Conservation (phyloP, 2,329 filamentous ascomycete genomes). For the Pseudogymnoascus sp. region DNA sequence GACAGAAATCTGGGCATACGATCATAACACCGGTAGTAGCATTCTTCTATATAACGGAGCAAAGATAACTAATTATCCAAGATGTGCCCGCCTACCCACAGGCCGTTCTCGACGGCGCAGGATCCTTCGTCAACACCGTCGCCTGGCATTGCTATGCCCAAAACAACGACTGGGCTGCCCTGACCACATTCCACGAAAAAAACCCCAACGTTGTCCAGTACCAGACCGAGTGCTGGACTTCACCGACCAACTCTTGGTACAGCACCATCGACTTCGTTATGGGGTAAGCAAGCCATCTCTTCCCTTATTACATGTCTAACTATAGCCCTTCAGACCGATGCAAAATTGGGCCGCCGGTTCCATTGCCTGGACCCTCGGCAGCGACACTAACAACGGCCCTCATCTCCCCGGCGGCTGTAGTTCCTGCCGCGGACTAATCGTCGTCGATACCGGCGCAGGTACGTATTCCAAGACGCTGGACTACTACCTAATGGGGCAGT, state of each 20-base stretch:
- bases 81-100: conserved; percentile 24
- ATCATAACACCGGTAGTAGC: conserved; percentile 28
- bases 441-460: conserved; percentile 40
- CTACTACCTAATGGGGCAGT: conserved; percentile 49
- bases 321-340: conserved; percentile 29
- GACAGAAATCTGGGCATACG: conserved; percentile 31
- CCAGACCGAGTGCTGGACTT: conserved; percentile 45
- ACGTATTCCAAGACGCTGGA: conserved; percentile 41
- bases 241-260: conserved; percentile 46
- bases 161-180: conserved; percentile 21
- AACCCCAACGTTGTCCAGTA: conserved; percentile 37
- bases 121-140: conserved; percentile 18
- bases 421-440: conserved; percentile 46
- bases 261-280: conserved; percentile 46
- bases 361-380: conserved; percentile 40
- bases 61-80: background rate
- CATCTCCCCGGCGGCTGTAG: conserved; percentile 36
- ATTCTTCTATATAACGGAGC: background rate
- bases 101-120: conserved; percentile 21
- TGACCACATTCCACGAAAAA: conserved; percentile 33
- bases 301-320: background rate
- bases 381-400: conserved; percentile 37
- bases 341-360: conserved; percentile 42
- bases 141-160: conserved; percentile 28
- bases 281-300: conserved; percentile 23